phyloP scores from a whole-genome alignment of 495 filamentous ascomycete species.

The Pseudoneurospora amorphoporcata region DNA sequence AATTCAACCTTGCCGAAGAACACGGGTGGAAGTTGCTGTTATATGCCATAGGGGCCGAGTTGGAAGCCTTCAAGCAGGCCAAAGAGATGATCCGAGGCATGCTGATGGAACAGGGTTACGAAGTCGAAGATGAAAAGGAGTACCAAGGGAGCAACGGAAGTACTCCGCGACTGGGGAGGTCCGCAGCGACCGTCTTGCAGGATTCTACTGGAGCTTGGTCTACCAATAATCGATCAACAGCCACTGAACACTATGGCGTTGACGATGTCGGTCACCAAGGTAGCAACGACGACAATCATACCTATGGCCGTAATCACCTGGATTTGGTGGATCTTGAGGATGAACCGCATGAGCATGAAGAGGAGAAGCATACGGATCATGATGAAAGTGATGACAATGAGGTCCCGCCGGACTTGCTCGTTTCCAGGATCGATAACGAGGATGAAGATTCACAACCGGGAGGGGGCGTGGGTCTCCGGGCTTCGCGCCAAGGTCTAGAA shows the following conservation, averaged over 20 bases:
- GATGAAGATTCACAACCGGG: background rate
- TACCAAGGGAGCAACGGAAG: conserved; percentile 1
- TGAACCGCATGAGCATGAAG: conserved; percentile 12
- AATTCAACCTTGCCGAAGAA: conserved; percentile 48
- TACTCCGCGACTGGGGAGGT: conserved; percentile 13
- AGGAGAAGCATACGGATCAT: conserved; percentile 13
- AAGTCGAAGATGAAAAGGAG: conserved; percentile 5
- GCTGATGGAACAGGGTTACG: conserved; percentile 4
- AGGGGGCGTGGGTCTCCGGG: background rate
- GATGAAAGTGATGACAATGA: conserved; percentile 20
- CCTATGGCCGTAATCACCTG: conserved; percentile 15
- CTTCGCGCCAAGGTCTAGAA: background rate
- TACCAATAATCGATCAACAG: background rate
- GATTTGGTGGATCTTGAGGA: conserved; percentile 31
- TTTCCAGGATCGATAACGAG: background rate
- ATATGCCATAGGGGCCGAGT: conserved; percentile 78
- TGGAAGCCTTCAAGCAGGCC: conserved; percentile 71
- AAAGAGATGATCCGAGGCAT: conserved; percentile 45
- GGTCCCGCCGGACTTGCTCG: conserved; percentile 13
- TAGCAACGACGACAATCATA: conserved; percentile 15
- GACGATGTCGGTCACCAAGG: background rate
- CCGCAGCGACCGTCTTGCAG: background rate
- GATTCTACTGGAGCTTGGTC: background rate
- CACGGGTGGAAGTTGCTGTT: conserved; percentile 80
- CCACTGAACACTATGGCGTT: background rate